Evolutionary conservation across 1,139 yeast species (phyloP), one percentile per base, ranked within the genome.

Genomic region (Nakaseomyces sp.): DNA sequence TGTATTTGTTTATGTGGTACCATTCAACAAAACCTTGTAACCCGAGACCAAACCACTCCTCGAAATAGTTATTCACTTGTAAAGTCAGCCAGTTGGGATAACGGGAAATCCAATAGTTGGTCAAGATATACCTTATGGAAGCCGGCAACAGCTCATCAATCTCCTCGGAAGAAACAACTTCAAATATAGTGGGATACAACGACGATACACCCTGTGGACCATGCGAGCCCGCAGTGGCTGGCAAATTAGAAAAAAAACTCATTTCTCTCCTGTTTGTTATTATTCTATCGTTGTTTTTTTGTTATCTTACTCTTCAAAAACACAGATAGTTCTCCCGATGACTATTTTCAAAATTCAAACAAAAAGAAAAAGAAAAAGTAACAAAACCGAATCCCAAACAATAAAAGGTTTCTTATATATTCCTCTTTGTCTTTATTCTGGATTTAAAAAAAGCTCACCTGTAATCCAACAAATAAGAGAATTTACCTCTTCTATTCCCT

Each of bases 71-170:
- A 56, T 84, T 80, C 32, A 86, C 78, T 5, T 83, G 55, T 48
- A 72, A 64, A 19, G 87, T 70, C 25, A 86, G 68, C 52, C 78
- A 73, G 41, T 79, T 73, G 3, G 97, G 97, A 57, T 84, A 79
- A 51, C 77, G 71, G 50, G 81, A 81, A 1, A 96, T 85, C 58
- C 58, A 54, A 64, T 85, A 86, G 58, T 85, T 86, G 2, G 86
- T 88, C 22, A 91, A 63, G 8, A 91, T 73, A 60, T 81, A 89
- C 45, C 95, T 67, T 31, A 88, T 63, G 0, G 96, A 85, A 0
- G 96, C 96, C 0, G 94, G 80, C 31, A 91, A 68, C 44, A 91
- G 70, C 4, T 76, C 70, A 49, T 86, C 88, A 24, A 91, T 72
- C 64, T 91, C 95, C 47, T 76, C 73, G 0, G 95, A 77, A 0